Percentiles rank a stretch among this genome's conserved stretches.
Evolutionary conservation across 179 eudicot genomes (phyloP).

Genomic region (Patellifolia procumbens): DNA sequence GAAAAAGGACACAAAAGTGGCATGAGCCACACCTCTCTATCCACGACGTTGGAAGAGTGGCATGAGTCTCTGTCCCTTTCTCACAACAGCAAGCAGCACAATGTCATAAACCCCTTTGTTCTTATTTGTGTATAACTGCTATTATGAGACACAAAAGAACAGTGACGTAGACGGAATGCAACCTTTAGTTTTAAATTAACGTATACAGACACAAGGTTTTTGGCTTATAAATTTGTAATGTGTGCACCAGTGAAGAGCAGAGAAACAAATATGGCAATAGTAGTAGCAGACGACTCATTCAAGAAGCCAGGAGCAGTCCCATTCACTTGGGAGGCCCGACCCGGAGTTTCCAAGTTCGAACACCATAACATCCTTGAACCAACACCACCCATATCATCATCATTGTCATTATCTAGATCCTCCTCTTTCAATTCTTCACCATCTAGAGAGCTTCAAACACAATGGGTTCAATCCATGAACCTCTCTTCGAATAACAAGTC

Average conservation of each 20-base stretch:
- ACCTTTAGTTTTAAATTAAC: not conserved
- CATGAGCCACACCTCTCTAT: not conserved
- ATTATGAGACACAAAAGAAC: no score
- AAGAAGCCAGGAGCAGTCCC: slow-evolving; percentile 12
- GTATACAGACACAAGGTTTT: no score
- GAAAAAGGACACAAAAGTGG: no score
- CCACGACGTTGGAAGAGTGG: not conserved
- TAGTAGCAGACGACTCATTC: slow-evolving; percentile 6
- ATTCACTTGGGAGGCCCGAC: slow-evolving; percentile 6
- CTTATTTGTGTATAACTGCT: no score
- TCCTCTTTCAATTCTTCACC: not conserved
- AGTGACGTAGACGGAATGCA: no score
- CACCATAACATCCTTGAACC: not conserved
- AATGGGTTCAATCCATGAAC: slow-evolving; percentile 1
- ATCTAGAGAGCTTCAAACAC: slow-evolving; percentile 1
- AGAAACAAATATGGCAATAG: slow-evolving; percentile 6
- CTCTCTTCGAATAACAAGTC: not conserved
- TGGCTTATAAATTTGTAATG: not conserved
- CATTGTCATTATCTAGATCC: not conserved
- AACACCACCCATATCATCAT: not conserved
- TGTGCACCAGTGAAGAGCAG: not conserved
- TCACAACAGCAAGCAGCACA: not conserved
- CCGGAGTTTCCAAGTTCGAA: slow-evolving; percentile 15
- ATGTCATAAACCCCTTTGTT: not conserved
- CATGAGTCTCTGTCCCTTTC: not conserved